A percentile compares a stretch with the other conserved stretches of the same genome.
Conservation (phyloP, 305 asterid genomes). For the Fraxinus ornus region DNA sequence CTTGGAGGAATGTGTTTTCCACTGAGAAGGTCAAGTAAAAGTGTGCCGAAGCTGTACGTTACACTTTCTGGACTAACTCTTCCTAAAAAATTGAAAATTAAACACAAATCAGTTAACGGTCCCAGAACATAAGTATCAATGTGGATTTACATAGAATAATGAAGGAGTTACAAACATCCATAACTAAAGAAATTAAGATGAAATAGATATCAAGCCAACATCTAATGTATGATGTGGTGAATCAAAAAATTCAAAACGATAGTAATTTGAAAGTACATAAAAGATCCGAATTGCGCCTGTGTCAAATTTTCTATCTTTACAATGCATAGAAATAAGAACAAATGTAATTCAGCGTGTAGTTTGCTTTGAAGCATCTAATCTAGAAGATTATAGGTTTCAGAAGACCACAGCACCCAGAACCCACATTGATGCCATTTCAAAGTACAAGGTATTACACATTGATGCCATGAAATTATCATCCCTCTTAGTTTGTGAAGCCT, state of each 20-base stretch:
- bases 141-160: neutral
- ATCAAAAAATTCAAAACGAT: neutral
- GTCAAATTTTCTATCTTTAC: neutral
- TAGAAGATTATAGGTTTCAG: neutral
- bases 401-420: neutral
- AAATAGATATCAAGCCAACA: neutral
- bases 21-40: slow-evolving; percentile 93
- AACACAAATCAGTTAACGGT: slow-evolving; percentile 4
- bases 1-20: slow-evolving; percentile 98
- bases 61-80: slow-evolving; percentile 94
- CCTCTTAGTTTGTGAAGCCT: neutral
- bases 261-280: neutral
- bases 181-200: neutral
- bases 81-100: slow-evolving; percentile 43
- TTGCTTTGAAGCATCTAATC: neutral
- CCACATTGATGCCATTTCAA: neutral
- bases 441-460: neutral
- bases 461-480: neutral
- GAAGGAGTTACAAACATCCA: neutral
- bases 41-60: slow-evolving; percentile 91
- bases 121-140: slow-evolving; percentile 8
- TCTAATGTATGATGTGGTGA: neutral
- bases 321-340: neutral
- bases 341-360: neutral
- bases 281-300: neutral